Base-by-base conservation (phyloP, 257 asterid species). In the Solanum okadae region DNA sequence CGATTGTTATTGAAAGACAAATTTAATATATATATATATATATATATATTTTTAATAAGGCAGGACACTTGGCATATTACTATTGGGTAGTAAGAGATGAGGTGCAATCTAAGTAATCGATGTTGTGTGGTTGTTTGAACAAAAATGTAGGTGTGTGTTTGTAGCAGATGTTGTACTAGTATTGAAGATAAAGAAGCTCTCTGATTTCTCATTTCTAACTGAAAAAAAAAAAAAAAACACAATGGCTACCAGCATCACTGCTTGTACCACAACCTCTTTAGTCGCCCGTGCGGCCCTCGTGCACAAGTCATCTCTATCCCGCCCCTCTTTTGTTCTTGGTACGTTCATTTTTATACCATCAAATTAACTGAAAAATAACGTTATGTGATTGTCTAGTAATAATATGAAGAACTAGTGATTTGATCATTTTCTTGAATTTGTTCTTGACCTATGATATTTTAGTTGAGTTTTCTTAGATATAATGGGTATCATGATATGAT, bases 221-320 rank as follows among this genome's bases (percentile, higher is more conserved):
- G 33, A 20, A 40, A 14, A 5, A 67, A 4, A 2, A 1, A 13
- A 3, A 16, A 1, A 52, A 27, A 13, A 52, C 10, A 52, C 63
- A 56, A 96, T 94, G 99, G 98, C 98, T 86, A 90, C 98, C 86
- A 90, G 96, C 88, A 86, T 93, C 93, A 90, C 95, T 9, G 94
- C 97, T 73, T 90, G 92, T 93, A 86, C 93, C 83, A 59, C 98
- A 14, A 86, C 95, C 84, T 92, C 96, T 9, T 91, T 92, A 6
- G 34, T 93, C 13, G 90, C 96, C 87, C 92, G 93, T 91, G 92
- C 92, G 42, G 92, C 96, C 88, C 89, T 56, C n/a, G n/a, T 56
- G 25, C 65, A 56, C 10, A 56, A 56, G 5, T 0, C 25, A 56
- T 56, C 65, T 20, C 11, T 20, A 56, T 20, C 65, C 11, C 11